Base-by-base conservation (phyloP, 2,329 filamentous ascomycete species). In the Helminthosporium solani region DNA sequence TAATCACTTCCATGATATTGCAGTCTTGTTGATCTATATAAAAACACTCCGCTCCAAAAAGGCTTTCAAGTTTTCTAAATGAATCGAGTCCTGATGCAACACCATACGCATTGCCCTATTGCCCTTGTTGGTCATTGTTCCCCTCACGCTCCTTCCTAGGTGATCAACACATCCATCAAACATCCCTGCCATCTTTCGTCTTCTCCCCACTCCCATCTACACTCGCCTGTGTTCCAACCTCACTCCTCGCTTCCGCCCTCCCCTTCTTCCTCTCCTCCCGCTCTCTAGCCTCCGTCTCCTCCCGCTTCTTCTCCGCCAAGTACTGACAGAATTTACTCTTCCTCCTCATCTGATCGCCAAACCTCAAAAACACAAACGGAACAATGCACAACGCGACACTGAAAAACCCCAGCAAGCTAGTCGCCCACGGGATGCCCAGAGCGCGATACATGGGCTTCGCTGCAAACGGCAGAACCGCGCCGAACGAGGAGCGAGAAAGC, bases 401-500 rank as follows among this genome's bases (percentile, higher is more conserved):
- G 45, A 80, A 58, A 34, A 79, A 77, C 0, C 74, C 78, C 5
- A 81, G 53, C 40, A 81, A 42, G 44, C 71, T 75, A 40, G 75
- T 78, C 3, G 76, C 78, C 87, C 87, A 90, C 50, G 85, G 81
- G 47, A 85, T 80, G 14, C 87, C 87, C 19, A 91, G 75, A 20
- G 72, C 77, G 7, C 79, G 66, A 62, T 90, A 92, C 84, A 91
- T 72, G 0, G 75, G 73, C 38, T 60, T 63, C 21, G 74, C 70
- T 0, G 73, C 74, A 53, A 77, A 77, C 7, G 75, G 75, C 18
- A 77, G 42, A 2, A 74, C 65, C 0, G 88, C 89, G 49, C 86
- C 90, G 74, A 95, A 94, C 16, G 79, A 76, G 53, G 85, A 90
- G 42, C 91, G 80, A 46, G 87, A 81, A 66, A 94, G 88, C 37